A percentile compares a stretch with the other conserved stretches of the same genome.
phyloP scores from a whole-genome alignment of 768 basidiomycete genomes.

The Lactarius akahatsu region DNA sequence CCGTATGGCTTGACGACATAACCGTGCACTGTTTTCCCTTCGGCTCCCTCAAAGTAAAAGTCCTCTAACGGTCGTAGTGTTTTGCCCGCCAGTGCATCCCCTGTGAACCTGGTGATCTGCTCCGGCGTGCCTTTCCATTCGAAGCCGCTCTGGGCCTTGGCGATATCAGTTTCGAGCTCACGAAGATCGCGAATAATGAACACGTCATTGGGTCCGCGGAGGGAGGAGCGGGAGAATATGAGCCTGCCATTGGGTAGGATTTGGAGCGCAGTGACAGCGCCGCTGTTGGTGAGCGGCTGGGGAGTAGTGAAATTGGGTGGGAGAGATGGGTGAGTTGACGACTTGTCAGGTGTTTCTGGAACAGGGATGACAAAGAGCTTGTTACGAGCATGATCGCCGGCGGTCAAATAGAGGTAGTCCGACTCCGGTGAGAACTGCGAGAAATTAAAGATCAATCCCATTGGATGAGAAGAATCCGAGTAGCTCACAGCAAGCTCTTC shows the following conservation, averaged over 20 bases:
- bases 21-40: slow-evolving; percentile 74
- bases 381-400: slow-evolving; percentile 73
- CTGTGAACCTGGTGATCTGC: slow-evolving; percentile 67
- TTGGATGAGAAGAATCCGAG: not conserved
- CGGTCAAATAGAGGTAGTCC: slow-evolving; percentile 65
- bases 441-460: not conserved
- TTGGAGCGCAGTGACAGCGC: slow-evolving; percentile 61
- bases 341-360: slow-evolving; percentile 56
- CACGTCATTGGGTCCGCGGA: slow-evolving; percentile 78
- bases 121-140: slow-evolving; percentile 39
- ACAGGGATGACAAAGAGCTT: slow-evolving; percentile 73
- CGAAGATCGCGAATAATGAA: slow-evolving; percentile 58
- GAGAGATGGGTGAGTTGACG: slow-evolving; percentile 52
- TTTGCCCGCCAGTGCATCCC: slow-evolving; percentile 55
- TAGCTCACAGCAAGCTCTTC: slow-evolving; percentile 53
- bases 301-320: slow-evolving; percentile 50
- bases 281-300: slow-evolving; percentile 54
- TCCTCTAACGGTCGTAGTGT: slow-evolving; percentile 64
- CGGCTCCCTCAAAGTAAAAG: slow-evolving; percentile 88
- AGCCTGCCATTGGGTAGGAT: slow-evolving; percentile 59
- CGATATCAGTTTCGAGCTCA: slow-evolving; percentile 37
- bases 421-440: slow-evolving; percentile 73
- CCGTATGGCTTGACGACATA: slow-evolving; percentile 82
- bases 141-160: slow-evolving; percentile 30
- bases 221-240: slow-evolving; percentile 69